Percentiles rank a stretch among this genome's conserved stretches.
phyloP scores from a whole-genome alignment of 2,329 filamentous ascomycete genomes.

The Ceratocystis albifundus region DNA sequence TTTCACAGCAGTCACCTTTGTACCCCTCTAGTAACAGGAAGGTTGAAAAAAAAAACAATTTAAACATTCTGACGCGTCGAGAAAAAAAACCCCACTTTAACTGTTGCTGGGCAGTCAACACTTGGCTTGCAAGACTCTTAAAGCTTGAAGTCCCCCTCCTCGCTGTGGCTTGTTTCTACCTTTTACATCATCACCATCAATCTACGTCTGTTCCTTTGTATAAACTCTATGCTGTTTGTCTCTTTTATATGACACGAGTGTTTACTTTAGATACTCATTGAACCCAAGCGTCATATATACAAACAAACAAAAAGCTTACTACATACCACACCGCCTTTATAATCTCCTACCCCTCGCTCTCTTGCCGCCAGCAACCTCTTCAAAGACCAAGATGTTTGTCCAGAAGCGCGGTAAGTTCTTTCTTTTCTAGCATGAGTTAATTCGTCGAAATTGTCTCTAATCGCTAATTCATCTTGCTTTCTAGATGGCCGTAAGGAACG shows the following conservation, averaged over 20 bases:
- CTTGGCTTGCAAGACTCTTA: not conserved
- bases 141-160: conserved; percentile 7
- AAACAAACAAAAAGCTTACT: too few relatives aligned
- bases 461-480: not conserved
- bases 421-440: not conserved
- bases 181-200: conserved; percentile 23
- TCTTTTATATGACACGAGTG: too few relatives aligned
- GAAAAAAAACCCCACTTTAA: not conserved
- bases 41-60: not conserved
- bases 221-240: too few relatives aligned
- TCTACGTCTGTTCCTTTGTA: conserved; percentile 3
- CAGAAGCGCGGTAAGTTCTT: conserved; percentile 49
- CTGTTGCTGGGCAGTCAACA: not conserved
- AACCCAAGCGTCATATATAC: too few relatives aligned
- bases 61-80: not conserved
- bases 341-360: conserved; percentile 15
- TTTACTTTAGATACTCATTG: too few relatives aligned
- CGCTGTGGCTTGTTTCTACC: not conserved
- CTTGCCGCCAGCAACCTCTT: conserved; percentile 23
- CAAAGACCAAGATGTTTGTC: conserved; percentile 44
- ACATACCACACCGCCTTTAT: not conserved
- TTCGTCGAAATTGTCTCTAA: conserved; percentile 10
- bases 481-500: conserved; percentile 98
- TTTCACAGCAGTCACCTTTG: not conserved
- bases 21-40: not conserved